Evolutionary conservation across 2,329 filamentous ascomycete species (phyloP).

Genomic region (Fusarium falciforme): DNA sequence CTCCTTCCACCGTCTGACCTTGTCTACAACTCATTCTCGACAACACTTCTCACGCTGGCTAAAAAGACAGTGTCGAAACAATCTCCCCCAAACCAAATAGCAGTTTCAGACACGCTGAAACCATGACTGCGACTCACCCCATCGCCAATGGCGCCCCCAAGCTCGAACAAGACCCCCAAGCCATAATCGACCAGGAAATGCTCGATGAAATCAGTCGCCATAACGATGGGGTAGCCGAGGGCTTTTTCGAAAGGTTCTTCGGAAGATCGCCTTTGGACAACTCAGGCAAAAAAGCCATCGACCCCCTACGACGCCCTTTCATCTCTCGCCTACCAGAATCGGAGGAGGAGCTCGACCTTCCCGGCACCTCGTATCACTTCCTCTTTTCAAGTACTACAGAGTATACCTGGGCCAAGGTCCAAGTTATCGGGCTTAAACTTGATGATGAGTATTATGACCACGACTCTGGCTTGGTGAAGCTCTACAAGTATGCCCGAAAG

Average conservation of each 20-base stretch:
- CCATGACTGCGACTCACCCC: neutral
- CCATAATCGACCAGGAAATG: neutral
- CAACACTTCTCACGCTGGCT: neutral
- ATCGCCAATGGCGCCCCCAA: neutral
- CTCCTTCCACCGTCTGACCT: neutral
- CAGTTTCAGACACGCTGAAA: neutral
- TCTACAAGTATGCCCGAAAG: neutral
- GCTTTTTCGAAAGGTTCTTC: neutral
- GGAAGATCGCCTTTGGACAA: neutral
- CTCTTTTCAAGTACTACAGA: neutral
- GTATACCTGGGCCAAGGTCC: neutral
- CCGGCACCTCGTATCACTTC: neutral
- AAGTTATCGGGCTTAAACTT: neutral
- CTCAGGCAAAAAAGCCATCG: too few species aligned
- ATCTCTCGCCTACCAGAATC: neutral
- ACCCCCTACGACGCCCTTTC: neutral
- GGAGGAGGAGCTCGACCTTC: neutral
- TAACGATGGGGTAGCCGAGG: neutral
- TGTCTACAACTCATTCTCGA: neutral
- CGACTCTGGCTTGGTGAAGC: neutral
- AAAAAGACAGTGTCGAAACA: neutral
- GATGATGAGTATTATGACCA: neutral
- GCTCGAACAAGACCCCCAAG: neutral
- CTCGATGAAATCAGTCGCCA: neutral
- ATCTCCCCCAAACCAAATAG: neutral